phyloP scores from a whole-genome alignment of 2,329 filamentous ascomycete genomes.

The Beauveria bassiana region DNA sequence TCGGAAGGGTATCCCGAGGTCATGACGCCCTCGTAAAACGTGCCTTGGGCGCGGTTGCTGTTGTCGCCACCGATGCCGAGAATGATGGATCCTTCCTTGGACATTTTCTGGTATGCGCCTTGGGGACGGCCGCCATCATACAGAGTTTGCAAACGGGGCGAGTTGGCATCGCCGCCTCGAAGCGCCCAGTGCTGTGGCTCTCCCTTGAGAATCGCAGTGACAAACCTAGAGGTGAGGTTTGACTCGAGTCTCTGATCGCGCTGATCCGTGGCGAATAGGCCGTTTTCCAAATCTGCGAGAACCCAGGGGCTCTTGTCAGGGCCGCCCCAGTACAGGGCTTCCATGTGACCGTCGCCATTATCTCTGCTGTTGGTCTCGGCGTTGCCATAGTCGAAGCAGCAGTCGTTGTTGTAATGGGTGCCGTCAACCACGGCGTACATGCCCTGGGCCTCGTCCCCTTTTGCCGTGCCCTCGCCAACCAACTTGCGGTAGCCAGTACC shows the following conservation, averaged over 20 bases:
- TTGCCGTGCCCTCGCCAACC: constrained; percentile 41
- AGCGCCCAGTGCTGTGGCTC: constrained; percentile 49
- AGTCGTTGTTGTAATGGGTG: constrained; percentile 49
- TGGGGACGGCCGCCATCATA: constrained; percentile 49
- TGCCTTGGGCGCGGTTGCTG: constrained; percentile 50
- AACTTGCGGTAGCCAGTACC: constrained; percentile 59
- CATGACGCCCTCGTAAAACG: constrained; percentile 60
- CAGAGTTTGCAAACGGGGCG: constrained; percentile 48
- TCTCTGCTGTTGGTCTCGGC: constrained; percentile 44
- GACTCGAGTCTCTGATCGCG: constrained; percentile 44
- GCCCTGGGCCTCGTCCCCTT: constrained; percentile 46
- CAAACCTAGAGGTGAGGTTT: constrained; percentile 45
- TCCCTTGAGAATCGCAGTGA: constrained; percentile 51
- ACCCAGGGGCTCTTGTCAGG: constrained; percentile 56
- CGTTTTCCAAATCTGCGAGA: constrained; percentile 63
- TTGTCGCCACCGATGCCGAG: constrained; percentile 67
- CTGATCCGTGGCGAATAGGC: constrained; percentile 51
- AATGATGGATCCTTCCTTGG: constrained; percentile 57
- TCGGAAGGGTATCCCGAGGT: constrained; percentile 54
- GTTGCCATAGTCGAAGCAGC: constrained; percentile 53
- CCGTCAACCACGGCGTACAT: constrained; percentile 55
- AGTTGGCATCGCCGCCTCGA: constrained; percentile 47
- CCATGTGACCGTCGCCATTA: constrained; percentile 59
- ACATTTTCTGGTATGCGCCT: constrained; percentile 55
- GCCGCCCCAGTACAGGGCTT: constrained; percentile 60